phyloP scores from a whole-genome alignment of 2,329 filamentous ascomycete species.

The Lachnellula arida region DNA sequence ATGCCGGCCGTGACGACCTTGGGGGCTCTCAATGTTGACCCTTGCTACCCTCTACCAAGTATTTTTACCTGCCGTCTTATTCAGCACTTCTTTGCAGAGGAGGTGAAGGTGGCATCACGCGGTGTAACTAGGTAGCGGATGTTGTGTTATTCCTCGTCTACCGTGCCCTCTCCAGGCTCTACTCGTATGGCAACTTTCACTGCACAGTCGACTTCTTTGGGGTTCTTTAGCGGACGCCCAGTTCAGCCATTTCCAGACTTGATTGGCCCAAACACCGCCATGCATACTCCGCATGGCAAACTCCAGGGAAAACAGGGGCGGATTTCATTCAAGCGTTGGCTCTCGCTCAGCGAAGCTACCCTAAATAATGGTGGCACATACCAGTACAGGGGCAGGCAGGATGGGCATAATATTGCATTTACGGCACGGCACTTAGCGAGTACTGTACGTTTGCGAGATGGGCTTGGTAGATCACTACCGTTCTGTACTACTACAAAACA shows the following conservation, averaged over 20 bases:
- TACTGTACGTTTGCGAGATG: not conserved
- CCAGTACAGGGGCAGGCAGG: too few species aligned
- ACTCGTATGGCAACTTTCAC: not conserved
- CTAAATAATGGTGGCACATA: not conserved
- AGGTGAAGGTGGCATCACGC: not conserved
- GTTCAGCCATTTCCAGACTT: not conserved
- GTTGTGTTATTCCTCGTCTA: not conserved
- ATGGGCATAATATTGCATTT: not conserved
- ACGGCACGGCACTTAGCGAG: not conserved
- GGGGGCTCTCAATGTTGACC: not conserved
- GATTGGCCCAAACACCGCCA: constrained; percentile 7
- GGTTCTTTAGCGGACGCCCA: constrained; percentile 12
- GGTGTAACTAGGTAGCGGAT: not conserved
- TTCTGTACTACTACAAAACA: too few species aligned
- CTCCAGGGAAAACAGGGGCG: not conserved
- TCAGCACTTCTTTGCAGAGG: not conserved
- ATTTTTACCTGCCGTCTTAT: not conserved
- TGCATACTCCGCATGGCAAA: not conserved
- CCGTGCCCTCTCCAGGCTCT: not conserved
- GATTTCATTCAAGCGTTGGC: not conserved
- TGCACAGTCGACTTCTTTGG: constrained; percentile 9
- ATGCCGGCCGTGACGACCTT: too few species aligned
- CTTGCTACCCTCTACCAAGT: not conserved
- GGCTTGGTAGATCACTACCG: too few species aligned
- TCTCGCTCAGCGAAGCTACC: not conserved